Percentiles rank a stretch among this genome's conserved stretches.
Conservation (phyloP, 23 red algal species). For the Gracilariopsis chorda region DNA sequence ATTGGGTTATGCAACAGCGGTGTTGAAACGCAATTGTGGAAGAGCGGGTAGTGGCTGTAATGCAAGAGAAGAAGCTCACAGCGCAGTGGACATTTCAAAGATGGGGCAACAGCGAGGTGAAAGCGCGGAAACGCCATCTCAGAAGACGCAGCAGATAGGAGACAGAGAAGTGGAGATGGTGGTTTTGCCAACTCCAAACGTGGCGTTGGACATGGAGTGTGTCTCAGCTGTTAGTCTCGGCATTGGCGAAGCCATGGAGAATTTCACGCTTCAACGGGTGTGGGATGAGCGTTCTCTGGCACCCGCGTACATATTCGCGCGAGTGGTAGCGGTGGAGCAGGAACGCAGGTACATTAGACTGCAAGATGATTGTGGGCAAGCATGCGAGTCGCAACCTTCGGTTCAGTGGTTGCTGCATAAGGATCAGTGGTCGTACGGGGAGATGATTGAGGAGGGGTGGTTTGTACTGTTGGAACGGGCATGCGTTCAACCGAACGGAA, state of each 20-base stretch:
- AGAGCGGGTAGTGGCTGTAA: no score
- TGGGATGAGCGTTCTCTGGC: slow-evolving; percentile 37
- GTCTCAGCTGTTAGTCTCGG: background rate
- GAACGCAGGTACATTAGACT: background rate
- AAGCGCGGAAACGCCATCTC: background rate
- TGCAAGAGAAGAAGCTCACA: background rate
- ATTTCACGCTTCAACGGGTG: slow-evolving; percentile 32
- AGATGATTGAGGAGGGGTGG: background rate
- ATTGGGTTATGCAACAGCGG: background rate
- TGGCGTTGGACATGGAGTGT: slow-evolving; percentile 16
- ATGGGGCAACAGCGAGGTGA: background rate
- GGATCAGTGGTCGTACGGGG: background rate
- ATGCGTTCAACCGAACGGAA: slow-evolving; percentile 8
- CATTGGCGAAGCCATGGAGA: slow-evolving; percentile 5
- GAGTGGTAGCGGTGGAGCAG: background rate
- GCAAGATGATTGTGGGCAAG: background rate
- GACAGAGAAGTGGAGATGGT: background rate
- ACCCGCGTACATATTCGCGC: slow-evolving; percentile 14
- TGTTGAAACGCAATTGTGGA: no score
- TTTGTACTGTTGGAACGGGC: slow-evolving; percentile 10
- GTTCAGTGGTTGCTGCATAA: slow-evolving; percentile 31
- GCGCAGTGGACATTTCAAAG: slow-evolving; percentile 27
- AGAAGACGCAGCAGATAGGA: background rate
- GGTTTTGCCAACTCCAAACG: slow-evolving; percentile 12
- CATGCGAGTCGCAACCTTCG: background rate